A percentile compares a stretch with the other conserved stretches of the same genome.
phyloP scores from a whole-genome alignment of 805 yeast genomes.

The Henningerozyma blattae region DNA sequence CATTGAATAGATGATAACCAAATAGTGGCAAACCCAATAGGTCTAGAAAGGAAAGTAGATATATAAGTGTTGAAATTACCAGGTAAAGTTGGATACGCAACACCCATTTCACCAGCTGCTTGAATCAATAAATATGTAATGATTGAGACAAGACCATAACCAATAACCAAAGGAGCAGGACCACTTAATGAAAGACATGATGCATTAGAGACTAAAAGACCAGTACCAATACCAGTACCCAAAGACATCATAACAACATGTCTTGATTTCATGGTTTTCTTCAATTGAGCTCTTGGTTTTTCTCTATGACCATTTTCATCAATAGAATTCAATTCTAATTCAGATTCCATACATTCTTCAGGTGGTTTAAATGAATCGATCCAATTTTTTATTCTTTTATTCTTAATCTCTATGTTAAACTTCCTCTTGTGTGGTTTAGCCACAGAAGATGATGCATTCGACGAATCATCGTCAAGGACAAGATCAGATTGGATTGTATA shows the following conservation, averaged over 20 bases:
- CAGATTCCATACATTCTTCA: no score
- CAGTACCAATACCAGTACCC: slow-evolving; percentile 79
- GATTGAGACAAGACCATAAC: slow-evolving; percentile 43
- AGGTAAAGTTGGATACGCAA: slow-evolving; percentile 27
- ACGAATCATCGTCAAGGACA: no score
- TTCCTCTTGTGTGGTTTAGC: no score
- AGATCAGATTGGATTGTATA: no score
- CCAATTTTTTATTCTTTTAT: not conserved
- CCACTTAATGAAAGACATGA: slow-evolving; percentile 32
- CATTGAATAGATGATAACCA: slow-evolving; percentile 58
- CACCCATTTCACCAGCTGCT: slow-evolving; percentile 35
- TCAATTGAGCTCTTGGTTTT: slow-evolving; percentile 3
- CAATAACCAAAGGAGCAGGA: slow-evolving; percentile 37
- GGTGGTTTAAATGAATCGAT: not conserved
- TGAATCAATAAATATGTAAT: slow-evolving; percentile 46
- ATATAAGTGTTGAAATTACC: slow-evolving; percentile 31
- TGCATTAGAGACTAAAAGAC: slow-evolving; percentile 46
- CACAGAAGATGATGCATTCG: not conserved
- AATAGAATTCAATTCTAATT: not conserved
- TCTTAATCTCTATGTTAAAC: not conserved
- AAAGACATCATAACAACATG: slow-evolving; percentile 67
- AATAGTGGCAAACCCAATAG: slow-evolving; percentile 62
- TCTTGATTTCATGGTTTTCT: slow-evolving; percentile 19
- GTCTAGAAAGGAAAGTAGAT: slow-evolving; percentile 42
- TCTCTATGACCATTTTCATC: not conserved